phyloP scores from a whole-genome alignment of 169 alveolate genomes.

The Plasmodium coatneyi region DNA sequence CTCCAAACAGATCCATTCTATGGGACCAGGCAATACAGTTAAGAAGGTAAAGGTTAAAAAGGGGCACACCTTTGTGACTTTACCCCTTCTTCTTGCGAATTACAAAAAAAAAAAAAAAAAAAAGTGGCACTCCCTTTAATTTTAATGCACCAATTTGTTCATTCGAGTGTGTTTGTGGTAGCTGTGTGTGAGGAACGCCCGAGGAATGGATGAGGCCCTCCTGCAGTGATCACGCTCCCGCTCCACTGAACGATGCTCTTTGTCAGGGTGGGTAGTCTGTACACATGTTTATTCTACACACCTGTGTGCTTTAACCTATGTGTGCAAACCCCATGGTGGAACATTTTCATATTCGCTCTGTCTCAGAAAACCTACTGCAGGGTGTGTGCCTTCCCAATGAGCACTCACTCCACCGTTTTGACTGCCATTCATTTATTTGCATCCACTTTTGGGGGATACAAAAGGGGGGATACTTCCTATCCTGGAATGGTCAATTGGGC shows the following conservation, averaged over 20 bases:
- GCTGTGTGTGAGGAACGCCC: background rate
- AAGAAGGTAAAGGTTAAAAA: background rate
- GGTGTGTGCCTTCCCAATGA: background rate
- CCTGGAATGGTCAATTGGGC: background rate
- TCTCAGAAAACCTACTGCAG: background rate
- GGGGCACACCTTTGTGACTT: background rate
- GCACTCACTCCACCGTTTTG: background rate
- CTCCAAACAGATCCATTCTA: background rate
- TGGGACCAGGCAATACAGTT: background rate
- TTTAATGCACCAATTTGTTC: background rate
- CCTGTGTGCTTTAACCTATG: background rate
- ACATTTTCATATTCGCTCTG: background rate
- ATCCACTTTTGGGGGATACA: background rate
- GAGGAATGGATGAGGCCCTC: background rate
- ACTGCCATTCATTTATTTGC: background rate
- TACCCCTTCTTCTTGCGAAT: background rate
- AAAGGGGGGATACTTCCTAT: background rate
- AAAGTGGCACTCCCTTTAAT: background rate
- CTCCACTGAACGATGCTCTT: background rate
- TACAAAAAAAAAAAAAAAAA: background rate
- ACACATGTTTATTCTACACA: background rate
- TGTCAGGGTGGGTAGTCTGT: background rate
- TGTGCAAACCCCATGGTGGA: background rate
- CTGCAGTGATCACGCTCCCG: background rate
- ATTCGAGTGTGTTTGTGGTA: background rate